Evolutionary conservation across 805 yeast species (phyloP).

Genomic region (Lipomyces orientalis): DNA sequence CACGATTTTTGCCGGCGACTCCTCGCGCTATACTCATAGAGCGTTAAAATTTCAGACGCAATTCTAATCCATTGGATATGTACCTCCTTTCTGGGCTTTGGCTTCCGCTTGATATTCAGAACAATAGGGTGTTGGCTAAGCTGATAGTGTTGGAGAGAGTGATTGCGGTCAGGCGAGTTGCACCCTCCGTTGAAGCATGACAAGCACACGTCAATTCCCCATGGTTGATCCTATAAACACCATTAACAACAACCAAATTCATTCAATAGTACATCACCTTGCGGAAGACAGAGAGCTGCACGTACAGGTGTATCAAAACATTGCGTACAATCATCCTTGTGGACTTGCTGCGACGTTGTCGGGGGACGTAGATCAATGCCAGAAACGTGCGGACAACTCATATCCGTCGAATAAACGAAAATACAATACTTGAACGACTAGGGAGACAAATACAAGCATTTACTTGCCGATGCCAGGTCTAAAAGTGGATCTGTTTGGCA

Average conservation of each 20-base stretch:
- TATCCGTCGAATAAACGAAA: not conserved
- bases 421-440: not conserved
- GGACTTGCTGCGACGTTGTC: conserved; percentile 51
- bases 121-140: conserved; percentile 60
- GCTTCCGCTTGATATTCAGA: conserved; percentile 57
- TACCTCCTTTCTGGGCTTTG: conserved; percentile 28
- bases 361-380: conserved; percentile 29
- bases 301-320: conserved; percentile 71
- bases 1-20: conserved; percentile 55
- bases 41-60: conserved; percentile 32
- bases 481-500: not conserved
- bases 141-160: conserved; percentile 60
- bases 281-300: not conserved
- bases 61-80: conserved; percentile 43
- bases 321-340: conserved; percentile 89
- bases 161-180: conserved; percentile 63
- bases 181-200: conserved; percentile 57
- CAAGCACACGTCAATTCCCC: conserved; percentile 79
- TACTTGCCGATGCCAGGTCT: not conserved
- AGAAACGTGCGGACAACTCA: conserved; percentile 32
- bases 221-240: conserved; percentile 45
- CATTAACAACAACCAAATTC: not conserved
- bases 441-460: not conserved
- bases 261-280: not conserved
- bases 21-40: conserved; percentile 37